Conservation (phyloP, 441 rosid genomes). For the Euphorbia schlechtendalii region DNA sequence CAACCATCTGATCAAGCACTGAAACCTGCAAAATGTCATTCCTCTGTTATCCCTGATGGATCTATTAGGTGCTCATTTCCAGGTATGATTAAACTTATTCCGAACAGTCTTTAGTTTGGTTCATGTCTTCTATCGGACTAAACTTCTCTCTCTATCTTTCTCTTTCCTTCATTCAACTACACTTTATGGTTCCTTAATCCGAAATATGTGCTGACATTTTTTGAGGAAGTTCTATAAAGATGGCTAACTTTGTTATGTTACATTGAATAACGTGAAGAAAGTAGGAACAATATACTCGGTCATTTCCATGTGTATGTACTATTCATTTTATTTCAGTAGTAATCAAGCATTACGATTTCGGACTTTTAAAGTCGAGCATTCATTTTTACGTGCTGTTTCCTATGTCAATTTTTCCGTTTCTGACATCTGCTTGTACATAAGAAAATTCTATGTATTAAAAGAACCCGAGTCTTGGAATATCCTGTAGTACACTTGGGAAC, state of each 20-base stretch:
- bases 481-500: background rate
- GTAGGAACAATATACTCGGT: too few relatives aligned
- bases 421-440: background rate
- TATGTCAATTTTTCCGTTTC: background rate
- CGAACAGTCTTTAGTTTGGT: background rate
- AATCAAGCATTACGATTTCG: background rate
- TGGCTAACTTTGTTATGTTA: background rate
- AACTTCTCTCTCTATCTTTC: background rate
- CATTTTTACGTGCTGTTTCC: background rate
- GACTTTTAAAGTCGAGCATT: background rate
- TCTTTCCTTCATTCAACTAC: background rate
- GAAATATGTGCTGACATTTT: too few relatives aligned
- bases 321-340: background rate
- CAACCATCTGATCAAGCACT: slow-evolving; percentile 62
- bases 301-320: too few relatives aligned
- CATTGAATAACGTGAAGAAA: background rate
- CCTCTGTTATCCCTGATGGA: slow-evolving; percentile 15
- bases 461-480: background rate
- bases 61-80: slow-evolving; percentile 26
- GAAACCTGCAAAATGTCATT: too few relatives aligned
- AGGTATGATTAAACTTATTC: slow-evolving; percentile 25
- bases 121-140: background rate
- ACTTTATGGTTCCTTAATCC: background rate
- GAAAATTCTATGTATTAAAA: background rate
- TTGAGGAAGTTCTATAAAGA: too few relatives aligned